phyloP scores from a whole-genome alignment of 805 yeast genomes.

The Lipomyces spencermartinsiae region DNA sequence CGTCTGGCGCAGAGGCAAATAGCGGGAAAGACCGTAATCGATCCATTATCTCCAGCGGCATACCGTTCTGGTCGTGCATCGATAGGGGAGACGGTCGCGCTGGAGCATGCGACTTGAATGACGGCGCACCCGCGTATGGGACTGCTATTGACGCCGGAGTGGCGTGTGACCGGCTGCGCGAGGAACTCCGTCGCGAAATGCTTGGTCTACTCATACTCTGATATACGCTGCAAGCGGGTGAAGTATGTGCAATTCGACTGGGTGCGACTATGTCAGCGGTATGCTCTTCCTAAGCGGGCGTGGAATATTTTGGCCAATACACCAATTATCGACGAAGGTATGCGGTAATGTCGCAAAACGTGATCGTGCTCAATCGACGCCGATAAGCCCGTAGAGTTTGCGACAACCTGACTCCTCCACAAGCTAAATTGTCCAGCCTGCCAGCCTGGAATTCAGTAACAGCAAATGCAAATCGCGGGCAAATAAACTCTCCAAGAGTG shows the following conservation, averaged over 20 bases:
- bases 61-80: conserved; percentile 35
- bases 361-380: neutral
- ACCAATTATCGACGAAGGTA: too few species aligned
- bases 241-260: neutral
- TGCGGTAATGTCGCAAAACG: neutral
- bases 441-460: neutral
- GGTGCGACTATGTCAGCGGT: neutral
- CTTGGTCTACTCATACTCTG: neutral
- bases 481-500: neutral
- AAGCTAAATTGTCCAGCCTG: neutral
- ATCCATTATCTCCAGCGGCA: conserved; percentile 63
- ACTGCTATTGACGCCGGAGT: conserved; percentile 18
- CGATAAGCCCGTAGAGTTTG: neutral
- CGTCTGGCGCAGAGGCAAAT: conserved; percentile 68
- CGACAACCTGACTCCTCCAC: neutral
- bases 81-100: conserved; percentile 39
- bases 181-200: conserved; percentile 11
- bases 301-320: neutral
- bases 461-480: too few species aligned
- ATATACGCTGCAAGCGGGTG: neutral
- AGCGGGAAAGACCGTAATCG: conserved; percentile 65
- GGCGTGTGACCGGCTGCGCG: conserved; percentile 11
- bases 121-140: conserved; percentile 20
- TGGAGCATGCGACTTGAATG: conserved; percentile 35
- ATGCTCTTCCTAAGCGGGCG: neutral